Evolutionary conservation across 2,329 filamentous ascomycete genomes (phyloP).

Genomic region (Colletotrichum simmondsii): DNA sequence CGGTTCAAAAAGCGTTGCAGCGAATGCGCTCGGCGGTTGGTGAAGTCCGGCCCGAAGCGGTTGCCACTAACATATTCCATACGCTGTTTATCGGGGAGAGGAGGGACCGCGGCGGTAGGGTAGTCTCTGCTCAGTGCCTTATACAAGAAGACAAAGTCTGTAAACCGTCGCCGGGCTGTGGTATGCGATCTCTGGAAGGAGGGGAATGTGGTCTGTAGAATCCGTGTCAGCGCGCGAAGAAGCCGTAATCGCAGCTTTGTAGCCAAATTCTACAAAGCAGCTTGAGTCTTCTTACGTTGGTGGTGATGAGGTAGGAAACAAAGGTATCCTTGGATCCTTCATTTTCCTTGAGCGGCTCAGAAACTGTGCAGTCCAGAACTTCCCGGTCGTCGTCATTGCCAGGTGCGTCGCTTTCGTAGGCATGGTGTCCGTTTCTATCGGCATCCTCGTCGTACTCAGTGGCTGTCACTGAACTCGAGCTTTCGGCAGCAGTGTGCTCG

Average conservation of each 20-base stretch:
- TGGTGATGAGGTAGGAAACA: constrained; percentile 94
- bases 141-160: constrained; percentile 96
- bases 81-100: constrained; percentile 97
- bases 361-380: constrained; percentile 84
- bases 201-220: constrained; percentile 84
- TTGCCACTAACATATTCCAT: constrained; percentile 99
- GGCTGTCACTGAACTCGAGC: constrained; percentile 42
- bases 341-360: constrained; percentile 90
- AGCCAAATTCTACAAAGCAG: constrained; percentile 1
- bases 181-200: constrained; percentile 88
- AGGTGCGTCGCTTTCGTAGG: constrained; percentile 60
- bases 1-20: constrained; percentile 91
- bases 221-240: constrained; percentile 16
- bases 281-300: constrained; percentile 68
- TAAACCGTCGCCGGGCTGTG: constrained; percentile 89
- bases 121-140: constrained; percentile 90
- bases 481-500: constrained; percentile 44
- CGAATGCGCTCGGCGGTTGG: constrained; percentile 85
- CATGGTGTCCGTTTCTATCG: constrained; percentile 48
- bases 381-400: constrained; percentile 71
- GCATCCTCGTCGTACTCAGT: constrained; percentile 31
- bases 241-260: not conserved
- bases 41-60: constrained; percentile 94
- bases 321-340: constrained; percentile 97
- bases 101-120: constrained; percentile 91